Conservation (phyloP, 78 protist species). For the Dictyostelium capitatum region DNA sequence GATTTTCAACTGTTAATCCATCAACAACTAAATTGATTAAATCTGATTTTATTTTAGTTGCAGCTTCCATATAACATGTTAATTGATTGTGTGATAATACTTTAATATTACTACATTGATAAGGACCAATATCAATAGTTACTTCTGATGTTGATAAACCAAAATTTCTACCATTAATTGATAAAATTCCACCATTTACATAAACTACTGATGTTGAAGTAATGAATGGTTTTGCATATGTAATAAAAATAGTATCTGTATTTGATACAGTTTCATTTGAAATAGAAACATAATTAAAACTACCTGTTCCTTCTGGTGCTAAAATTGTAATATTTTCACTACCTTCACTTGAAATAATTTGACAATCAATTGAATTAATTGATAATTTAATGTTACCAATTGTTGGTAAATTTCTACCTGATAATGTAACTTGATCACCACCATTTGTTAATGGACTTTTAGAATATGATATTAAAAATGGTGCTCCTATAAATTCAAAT, state of each 20-base stretch:
- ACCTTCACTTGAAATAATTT: neutral
- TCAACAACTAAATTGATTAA: neutral
- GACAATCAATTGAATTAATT: neutral
- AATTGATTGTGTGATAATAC: neutral
- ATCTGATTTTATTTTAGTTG: neutral
- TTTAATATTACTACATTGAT: neutral
- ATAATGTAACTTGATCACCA: neutral
- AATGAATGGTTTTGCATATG: neutral
- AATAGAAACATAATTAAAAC: neutral
- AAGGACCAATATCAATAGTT: neutral
- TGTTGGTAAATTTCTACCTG: conserved; percentile 21
- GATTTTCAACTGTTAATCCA: conserved; percentile 20
- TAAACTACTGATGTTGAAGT: neutral
- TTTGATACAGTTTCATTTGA: conserved; percentile 7
- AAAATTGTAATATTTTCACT: neutral
- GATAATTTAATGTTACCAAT: neutral
- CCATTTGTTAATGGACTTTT: conserved; percentile 2
- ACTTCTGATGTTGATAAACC: neutral
- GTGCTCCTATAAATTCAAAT: conserved; percentile 12
- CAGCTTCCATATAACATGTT: neutral
- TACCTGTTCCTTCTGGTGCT: neutral
- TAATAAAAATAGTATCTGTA: neutral
- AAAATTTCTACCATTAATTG: neutral
- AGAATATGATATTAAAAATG: neutral
- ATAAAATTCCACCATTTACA: conserved; percentile 4